Percentiles rank a stretch among this genome's conserved stretches.
Conservation (phyloP, 1,139 yeast genomes). For the Scheffersomyces quercinus region DNA sequence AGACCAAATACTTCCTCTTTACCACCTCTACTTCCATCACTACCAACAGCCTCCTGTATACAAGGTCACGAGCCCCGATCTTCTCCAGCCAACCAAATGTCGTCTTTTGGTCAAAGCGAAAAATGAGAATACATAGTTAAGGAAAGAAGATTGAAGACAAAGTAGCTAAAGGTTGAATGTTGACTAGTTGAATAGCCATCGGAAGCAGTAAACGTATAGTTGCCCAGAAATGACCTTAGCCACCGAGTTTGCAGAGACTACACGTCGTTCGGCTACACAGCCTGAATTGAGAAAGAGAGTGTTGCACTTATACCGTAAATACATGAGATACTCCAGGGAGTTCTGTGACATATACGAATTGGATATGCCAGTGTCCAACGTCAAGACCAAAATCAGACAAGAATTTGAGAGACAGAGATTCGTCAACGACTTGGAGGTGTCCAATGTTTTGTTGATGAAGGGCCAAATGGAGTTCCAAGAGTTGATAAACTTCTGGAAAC, state of each 20-base stretch:
- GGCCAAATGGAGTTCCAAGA: constrained; percentile 94
- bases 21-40: no score
- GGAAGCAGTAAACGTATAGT: no score
- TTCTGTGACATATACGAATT: constrained; percentile 72
- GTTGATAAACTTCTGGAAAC: constrained; percentile 88
- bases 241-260: constrained; percentile 83
- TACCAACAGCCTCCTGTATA: no score
- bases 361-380: constrained; percentile 79
- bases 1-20: no score
- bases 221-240: constrained; percentile 54
- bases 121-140: no score
- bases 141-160: no score
- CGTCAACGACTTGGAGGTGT: constrained; percentile 63
- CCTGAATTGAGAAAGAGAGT: constrained; percentile 67
- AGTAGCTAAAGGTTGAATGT: no score
- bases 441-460: constrained; percentile 71
- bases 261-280: constrained; percentile 63
- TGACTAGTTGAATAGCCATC: no score
- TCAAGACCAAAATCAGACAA: constrained; percentile 83
- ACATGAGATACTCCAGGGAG: constrained; percentile 62
- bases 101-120: constrained; percentile 15
- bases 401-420: constrained; percentile 85
- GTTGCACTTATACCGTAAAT: constrained; percentile 71
- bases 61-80: no score
- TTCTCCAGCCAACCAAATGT: constrained; percentile 29